These are phyloP conservation scores for Chrysochromulina tobinii DNA, from an alignment of 78 protist species.

Conservation along the genomic window DNA sequence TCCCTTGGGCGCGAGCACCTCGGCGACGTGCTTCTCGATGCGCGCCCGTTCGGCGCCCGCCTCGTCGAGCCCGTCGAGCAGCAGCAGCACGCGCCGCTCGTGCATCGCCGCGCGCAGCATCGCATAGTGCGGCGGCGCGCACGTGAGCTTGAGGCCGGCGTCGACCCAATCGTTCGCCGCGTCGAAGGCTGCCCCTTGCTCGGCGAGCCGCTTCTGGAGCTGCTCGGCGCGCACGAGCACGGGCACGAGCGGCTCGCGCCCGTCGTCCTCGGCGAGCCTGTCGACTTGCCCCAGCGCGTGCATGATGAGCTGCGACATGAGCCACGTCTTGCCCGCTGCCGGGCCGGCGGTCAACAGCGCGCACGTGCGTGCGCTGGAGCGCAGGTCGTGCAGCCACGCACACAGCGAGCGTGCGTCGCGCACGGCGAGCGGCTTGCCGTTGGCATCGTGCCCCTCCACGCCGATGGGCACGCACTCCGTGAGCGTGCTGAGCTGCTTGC, in stretches of 20 bases:
- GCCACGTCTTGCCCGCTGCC: neutral
- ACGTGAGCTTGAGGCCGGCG: neutral
- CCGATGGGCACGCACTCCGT: too few species aligned
- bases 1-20: neutral
- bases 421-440: too few species aligned
- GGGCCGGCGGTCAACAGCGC: neutral
- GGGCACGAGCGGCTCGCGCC: neutral
- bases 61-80: conserved; percentile 12
- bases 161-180: neutral
- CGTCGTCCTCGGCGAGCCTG: too few species aligned
- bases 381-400: too few species aligned
- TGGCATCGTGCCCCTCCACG: too few species aligned
- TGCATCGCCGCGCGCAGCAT: neutral
- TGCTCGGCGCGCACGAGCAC: neutral
- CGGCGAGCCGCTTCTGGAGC: neutral
- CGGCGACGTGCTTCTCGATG: neutral
- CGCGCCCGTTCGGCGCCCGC: neutral
- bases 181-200: neutral
- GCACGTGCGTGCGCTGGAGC: neutral
- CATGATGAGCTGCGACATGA: neutral
- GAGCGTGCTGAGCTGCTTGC: too few species aligned
- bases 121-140: neutral
- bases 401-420: too few species aligned
- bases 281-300: too few species aligned
- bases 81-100: neutral